Conservation (phyloP, 805 yeast species). For the Debaryomyces hansenii region DNA sequence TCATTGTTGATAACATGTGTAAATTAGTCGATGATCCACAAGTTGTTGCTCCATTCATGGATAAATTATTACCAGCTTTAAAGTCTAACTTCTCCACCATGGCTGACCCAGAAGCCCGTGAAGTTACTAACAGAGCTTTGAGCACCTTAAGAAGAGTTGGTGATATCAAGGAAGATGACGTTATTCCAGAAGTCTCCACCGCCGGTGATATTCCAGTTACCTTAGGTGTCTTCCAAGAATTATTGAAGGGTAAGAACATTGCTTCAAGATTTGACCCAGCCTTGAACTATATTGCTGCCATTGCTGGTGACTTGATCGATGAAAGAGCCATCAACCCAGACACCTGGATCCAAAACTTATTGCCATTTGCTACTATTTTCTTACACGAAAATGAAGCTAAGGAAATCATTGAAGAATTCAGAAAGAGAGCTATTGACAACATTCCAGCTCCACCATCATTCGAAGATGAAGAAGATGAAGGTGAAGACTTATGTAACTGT, state of each 20-base stretch:
- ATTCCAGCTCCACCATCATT: slow-evolving; percentile 94
- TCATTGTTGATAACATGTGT: slow-evolving; percentile 99
- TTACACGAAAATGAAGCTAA: slow-evolving; percentile 90
- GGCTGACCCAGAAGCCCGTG: slow-evolving; percentile 99
- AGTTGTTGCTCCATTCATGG: slow-evolving; percentile 99
- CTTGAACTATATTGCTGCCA: slow-evolving; percentile 82
- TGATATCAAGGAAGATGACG: slow-evolving; percentile 87
- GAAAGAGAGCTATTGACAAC: slow-evolving; percentile 96
- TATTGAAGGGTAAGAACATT: slow-evolving; percentile 65
- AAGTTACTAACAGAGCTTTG: slow-evolving; percentile 95
- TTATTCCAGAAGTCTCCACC: slow-evolving; percentile 94
- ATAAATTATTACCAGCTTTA: slow-evolving; percentile 92
- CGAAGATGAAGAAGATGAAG: slow-evolving; percentile 97
- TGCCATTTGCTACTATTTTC: slow-evolving; percentile 95
- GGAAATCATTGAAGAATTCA: slow-evolving; percentile 84
- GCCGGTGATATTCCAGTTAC: slow-evolving; percentile 97
- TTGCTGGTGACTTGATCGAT: slow-evolving; percentile 98
- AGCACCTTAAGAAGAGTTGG: slow-evolving; percentile 98
- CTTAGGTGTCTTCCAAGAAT: slow-evolving; percentile 72
- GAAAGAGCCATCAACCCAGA: slow-evolving; percentile 91
- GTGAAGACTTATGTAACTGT: slow-evolving; percentile 99
- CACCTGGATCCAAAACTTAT: slow-evolving; percentile 84
- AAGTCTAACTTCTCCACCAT: slow-evolving; percentile 91
- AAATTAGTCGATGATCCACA: slow-evolving; percentile 99
- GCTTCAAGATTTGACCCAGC: slow-evolving; percentile 79